Conservation (phyloP, 176 grass and related monocot genomes). For the Oryza meridionalis region DNA sequence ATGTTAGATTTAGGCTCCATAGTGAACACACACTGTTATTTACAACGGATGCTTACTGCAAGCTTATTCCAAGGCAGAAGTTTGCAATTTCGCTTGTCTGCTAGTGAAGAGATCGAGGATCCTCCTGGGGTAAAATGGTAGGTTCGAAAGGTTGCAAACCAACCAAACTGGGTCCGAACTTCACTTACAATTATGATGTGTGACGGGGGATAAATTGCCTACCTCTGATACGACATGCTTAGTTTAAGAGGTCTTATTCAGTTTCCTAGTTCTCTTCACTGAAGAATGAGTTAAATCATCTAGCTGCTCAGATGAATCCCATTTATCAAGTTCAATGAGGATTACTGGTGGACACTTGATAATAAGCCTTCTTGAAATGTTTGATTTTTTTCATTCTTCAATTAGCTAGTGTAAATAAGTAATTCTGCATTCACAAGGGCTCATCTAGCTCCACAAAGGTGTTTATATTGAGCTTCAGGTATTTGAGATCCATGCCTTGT, state of each 20-base stretch:
- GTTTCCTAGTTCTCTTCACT: neutral
- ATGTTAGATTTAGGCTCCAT: neutral
- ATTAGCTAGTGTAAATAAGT: constrained; percentile 24
- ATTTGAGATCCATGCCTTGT: neutral
- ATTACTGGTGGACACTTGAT: neutral
- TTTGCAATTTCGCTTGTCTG: neutral
- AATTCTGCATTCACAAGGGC: neutral
- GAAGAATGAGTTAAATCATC: neutral
- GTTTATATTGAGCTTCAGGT: neutral
- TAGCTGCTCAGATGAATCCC: neutral
- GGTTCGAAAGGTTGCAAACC: neutral
- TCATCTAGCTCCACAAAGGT: neutral
- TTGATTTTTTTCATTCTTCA: neutral
- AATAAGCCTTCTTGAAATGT: neutral
- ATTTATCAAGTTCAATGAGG: neutral
- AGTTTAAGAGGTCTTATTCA: neutral
- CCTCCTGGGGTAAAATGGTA: neutral
- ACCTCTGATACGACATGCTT: neutral
- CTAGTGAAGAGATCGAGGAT: neutral
- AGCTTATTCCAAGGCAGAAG: neutral
- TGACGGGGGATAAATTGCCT: neutral
- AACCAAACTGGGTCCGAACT: no score
- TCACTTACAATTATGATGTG: neutral
- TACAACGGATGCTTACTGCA: neutral
- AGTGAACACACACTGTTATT: neutral